Evolutionary conservation across 305 asterid genomes (phyloP).

Genomic region (Lippia alba): DNA sequence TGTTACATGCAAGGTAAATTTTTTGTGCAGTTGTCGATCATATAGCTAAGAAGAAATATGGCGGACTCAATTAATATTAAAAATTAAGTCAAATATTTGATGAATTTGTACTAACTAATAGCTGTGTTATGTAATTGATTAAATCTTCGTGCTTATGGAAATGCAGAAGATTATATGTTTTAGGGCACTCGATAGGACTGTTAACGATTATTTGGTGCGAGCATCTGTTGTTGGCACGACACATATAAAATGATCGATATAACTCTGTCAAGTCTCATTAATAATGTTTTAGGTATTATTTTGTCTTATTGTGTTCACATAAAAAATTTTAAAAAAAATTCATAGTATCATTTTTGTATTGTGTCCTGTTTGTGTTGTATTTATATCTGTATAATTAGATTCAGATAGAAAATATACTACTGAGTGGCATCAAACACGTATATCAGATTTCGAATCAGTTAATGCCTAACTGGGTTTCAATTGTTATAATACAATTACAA

Average conservation of each 20-base stretch:
- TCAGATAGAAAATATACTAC: too few relatives aligned
- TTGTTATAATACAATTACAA: background rate
- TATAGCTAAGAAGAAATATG: slow-evolving; percentile 28
- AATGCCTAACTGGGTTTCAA: background rate
- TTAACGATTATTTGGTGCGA: too few relatives aligned
- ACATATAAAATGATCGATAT: too few relatives aligned
- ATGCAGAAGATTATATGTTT: background rate
- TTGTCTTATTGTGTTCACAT: too few relatives aligned
- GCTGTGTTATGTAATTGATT: slow-evolving; percentile 3
- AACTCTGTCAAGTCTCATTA: too few relatives aligned
- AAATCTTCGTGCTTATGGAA: slow-evolving; percentile 19
- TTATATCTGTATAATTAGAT: too few relatives aligned
- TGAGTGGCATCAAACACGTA: background rate
- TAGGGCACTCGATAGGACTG: too few relatives aligned
- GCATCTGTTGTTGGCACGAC: too few relatives aligned
- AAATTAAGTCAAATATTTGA: slow-evolving; percentile 21
- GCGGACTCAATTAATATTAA: slow-evolving; percentile 19
- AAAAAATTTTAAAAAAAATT: too few relatives aligned
- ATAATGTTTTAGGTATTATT: too few relatives aligned
- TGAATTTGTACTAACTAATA: slow-evolving; percentile 4
- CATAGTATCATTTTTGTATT: too few relatives aligned
- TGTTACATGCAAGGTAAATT: slow-evolving; percentile 39
- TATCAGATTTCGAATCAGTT: background rate
- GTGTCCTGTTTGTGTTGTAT: too few relatives aligned
- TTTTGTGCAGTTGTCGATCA: slow-evolving; percentile 40